These are phyloP conservation scores for Calonectria montana DNA, from an alignment of 2,329 filamentous ascomycete species.

Conservation along the genomic window DNA sequence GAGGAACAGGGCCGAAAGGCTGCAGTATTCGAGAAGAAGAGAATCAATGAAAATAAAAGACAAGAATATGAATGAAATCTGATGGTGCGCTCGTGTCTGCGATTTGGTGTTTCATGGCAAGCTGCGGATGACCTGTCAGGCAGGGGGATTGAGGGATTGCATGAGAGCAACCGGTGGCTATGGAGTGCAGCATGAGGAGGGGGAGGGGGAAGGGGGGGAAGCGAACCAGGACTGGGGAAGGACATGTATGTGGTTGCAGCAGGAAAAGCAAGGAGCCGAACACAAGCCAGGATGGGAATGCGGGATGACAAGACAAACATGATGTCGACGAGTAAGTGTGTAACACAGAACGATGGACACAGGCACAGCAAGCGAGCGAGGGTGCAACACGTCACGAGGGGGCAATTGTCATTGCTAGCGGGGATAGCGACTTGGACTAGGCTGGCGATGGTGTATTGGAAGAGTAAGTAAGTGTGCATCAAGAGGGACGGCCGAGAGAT, in stretches of 20 bases:
- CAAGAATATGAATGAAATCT: neutral
- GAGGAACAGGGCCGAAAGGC: slow-evolving; percentile 20
- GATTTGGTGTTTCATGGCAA: slow-evolving; percentile 4
- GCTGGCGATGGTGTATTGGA: neutral
- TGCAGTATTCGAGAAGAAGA: neutral
- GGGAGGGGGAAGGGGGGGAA: neutral
- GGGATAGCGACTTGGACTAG: neutral
- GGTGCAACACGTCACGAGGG: neutral
- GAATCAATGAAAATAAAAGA: neutral
- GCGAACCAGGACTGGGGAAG: neutral
- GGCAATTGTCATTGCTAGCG: neutral
- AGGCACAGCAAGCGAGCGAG: neutral
- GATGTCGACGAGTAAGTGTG: neutral
- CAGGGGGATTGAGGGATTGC: neutral
- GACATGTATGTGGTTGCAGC: neutral
- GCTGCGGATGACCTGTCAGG: neutral
- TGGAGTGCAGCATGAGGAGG: neutral
- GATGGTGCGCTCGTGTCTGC: slow-evolving; percentile 1
- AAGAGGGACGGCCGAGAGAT: neutral
- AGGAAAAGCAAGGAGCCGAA: neutral
- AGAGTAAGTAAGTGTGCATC: neutral
- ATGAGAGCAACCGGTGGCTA: neutral
- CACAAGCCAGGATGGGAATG: neutral
- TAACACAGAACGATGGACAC: neutral
- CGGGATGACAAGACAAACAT: neutral